phyloP scores from a whole-genome alignment of 306 rosid species.

The Echinosophora koreensis region DNA sequence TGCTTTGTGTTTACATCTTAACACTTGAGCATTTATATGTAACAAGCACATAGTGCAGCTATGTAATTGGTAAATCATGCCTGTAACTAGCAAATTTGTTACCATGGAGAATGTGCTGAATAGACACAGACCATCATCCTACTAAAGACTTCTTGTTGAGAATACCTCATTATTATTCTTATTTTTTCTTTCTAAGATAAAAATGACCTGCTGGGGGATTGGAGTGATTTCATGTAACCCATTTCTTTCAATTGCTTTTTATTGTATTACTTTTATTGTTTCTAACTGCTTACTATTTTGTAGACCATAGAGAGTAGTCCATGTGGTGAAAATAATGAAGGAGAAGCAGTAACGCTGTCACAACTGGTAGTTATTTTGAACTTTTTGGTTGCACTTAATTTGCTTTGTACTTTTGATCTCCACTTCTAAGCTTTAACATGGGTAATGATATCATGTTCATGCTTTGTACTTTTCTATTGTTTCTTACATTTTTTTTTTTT shows the following conservation, averaged over 20 bases:
- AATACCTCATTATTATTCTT: neutral
- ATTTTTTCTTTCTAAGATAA: neutral
- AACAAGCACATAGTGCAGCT: conserved; percentile 1
- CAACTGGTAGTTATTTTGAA: conserved; percentile 74
- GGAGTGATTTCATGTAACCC: conserved; percentile 8
- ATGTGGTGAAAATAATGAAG: conserved; percentile 88
- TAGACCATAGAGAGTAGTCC: conserved; percentile 96
- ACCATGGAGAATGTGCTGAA: neutral
- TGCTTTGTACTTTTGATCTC: conserved; percentile 42
- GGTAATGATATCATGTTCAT: conserved; percentile 39
- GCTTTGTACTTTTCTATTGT: conserved; percentile 34
- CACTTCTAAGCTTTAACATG: conserved; percentile 21
- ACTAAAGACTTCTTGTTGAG: conserved; percentile 4
- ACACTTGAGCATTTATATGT: conserved; percentile 18
- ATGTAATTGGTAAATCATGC: conserved; percentile 20
- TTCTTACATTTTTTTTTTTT: conserved; percentile 52
- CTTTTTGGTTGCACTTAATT: conserved; percentile 44
- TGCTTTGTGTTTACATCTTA: conserved; percentile 31
- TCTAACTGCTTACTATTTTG: conserved; percentile 44
- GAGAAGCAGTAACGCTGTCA: conserved; percentile 92
- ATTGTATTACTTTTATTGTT: conserved; percentile 28
- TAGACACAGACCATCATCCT: conserved; percentile 2
- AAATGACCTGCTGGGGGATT: neutral
- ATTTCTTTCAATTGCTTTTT: conserved; percentile 35
- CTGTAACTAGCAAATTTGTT: conserved; percentile 18